Percentiles rank a stretch among this genome's conserved stretches.
phyloP scores from a whole-genome alignment of 116 monocot species.

The Papilionanthe hybrid region DNA sequence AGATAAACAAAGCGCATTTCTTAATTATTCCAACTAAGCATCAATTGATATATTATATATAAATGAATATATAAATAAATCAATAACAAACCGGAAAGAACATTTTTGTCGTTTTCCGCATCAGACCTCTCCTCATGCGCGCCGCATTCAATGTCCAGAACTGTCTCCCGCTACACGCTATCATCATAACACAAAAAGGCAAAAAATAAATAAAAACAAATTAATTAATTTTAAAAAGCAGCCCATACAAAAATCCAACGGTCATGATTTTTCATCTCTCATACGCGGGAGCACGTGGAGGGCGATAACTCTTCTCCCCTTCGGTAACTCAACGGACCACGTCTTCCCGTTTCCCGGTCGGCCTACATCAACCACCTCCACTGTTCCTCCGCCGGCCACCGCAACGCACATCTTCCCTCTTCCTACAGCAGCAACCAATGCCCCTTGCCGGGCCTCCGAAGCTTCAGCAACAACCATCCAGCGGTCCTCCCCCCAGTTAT shows the following conservation, averaged over 20 bases:
- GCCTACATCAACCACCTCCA: constrained; percentile 42
- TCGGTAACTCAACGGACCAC: constrained; percentile 48
- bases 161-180: neutral
- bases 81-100: neutral
- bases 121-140: neutral
- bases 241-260: neutral
- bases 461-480: constrained; percentile 38
- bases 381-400: constrained; percentile 18
- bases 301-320: constrained; percentile 33
- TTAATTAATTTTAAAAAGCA: neutral
- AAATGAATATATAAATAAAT: neutral
- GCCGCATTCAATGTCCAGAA: too few relatives aligned
- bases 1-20: too few relatives aligned
- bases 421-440: constrained; percentile 37
- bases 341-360: constrained; percentile 11
- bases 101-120: neutral
- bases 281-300: constrained; percentile 65
- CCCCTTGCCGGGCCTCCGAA: constrained; percentile 38
- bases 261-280: neutral
- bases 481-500: constrained; percentile 49
- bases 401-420: constrained; percentile 61
- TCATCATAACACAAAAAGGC: neutral
- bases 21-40: too few relatives aligned
- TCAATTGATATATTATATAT: neutral
- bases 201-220: neutral